Evolutionary conservation across 164 flowering plant species (phyloP), one percentile per base, ranked within the genome.

Genomic region (Saururus chinensis): DNA sequence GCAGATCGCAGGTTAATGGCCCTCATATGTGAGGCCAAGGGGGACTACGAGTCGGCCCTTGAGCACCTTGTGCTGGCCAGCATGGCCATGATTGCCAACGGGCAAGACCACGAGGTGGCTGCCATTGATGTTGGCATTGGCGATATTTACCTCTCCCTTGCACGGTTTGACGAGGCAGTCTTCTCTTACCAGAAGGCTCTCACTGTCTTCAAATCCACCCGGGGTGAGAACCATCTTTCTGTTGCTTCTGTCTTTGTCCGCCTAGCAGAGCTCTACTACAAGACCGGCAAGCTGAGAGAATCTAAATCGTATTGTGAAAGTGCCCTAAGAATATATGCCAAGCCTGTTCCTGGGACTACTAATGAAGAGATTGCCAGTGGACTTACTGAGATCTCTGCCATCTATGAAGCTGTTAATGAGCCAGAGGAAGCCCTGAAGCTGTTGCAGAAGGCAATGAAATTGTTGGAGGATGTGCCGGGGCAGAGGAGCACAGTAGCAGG

Each of bases 1-100:
- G 93, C 96, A 54, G 99, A 93, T 65, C 86, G 97, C 40, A 79
- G 99, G n/a, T 67, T 93, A 62, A 93, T 93, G 97, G 99, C 97
- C 60, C 88, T 90, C 41, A 74, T 93, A 58, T 88, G 84, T 67
- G 99, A 93, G 75, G 95, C 97, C 23, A 90, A 85, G 68, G 91
- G 93, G 30, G 97, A 90, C 55, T 85, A 85, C 60, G 99, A 93
- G 72, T 52, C 88, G 35, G 96, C 99, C 53, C 89, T 93, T 19
- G 99, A 93, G 78, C 96, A 93, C 71, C 96, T 93, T 65, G 99
- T 93, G 67, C 92, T 93, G 40, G 91, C 99, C 65, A 87, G 95
- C 75, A 88, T 90, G 97, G 95, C 96, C 23, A 88, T 93, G 95
- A 82, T 87, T 64, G 88, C 99, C 52, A 84, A 82, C 65, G 95